Evolutionary conservation across 352 stramenopile genomes (phyloP).

Genomic region (Globisporangium emineosum): DNA sequence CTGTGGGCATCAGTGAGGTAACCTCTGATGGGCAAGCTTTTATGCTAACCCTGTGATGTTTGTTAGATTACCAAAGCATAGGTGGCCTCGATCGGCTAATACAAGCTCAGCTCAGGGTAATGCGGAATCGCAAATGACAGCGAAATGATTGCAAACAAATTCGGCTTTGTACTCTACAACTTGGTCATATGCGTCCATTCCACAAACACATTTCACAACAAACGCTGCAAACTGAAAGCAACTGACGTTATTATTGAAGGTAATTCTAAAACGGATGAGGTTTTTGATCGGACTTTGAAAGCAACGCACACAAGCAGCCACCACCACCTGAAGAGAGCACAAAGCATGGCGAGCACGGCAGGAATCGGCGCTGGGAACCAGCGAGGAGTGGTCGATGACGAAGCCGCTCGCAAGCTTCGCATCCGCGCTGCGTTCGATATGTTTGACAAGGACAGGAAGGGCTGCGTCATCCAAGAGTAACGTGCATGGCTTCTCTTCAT

Average conservation of each 20-base stretch:
- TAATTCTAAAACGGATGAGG: constrained; percentile 2
- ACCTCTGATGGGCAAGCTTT: neutral
- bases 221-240: neutral
- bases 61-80: neutral
- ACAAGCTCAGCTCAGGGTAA: neutral
- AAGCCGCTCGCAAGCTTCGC: constrained; percentile 37
- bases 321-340: neutral
- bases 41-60: neutral
- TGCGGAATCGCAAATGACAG: neutral
- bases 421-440: constrained; percentile 88
- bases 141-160: neutral
- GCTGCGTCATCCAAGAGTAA: constrained; percentile 84
- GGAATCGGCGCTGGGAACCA: constrained; percentile 26
- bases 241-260: neutral
- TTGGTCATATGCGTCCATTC: neutral
- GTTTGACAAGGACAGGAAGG: constrained; percentile 92
- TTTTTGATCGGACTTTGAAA: neutral
- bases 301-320: neutral
- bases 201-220: neutral
- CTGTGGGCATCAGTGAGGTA: neutral
- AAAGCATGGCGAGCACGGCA: constrained; percentile 7
- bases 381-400: constrained; percentile 32
- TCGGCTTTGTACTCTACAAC: neutral
- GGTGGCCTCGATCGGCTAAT: neutral
- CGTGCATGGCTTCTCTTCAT: neutral